Percentiles rank a stretch among this genome's conserved stretches.
Evolutionary conservation across 2,329 filamentous ascomycete species (phyloP).

Genomic region (Orbilia quercus): DNA sequence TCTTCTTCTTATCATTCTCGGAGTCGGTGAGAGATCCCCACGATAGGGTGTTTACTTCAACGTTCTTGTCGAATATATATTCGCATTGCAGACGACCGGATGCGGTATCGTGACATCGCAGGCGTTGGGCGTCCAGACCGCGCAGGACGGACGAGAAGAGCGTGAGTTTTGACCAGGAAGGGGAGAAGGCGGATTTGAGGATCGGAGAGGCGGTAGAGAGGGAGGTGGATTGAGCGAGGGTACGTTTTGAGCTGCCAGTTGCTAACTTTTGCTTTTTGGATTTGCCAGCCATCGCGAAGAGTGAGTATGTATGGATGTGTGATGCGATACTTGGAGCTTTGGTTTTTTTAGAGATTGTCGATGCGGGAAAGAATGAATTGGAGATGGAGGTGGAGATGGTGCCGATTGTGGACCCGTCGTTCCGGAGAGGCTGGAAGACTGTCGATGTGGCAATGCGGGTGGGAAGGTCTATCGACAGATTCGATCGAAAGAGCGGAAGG

Average conservation of each 20-base stretch:
- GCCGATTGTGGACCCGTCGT: constrained; percentile 26
- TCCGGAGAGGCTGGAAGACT: constrained; percentile 30
- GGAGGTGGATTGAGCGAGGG: constrained; percentile 40
- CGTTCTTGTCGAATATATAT: constrained; percentile 65
- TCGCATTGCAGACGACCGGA: constrained; percentile 68
- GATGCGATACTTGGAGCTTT: neutral
- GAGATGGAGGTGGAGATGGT: constrained; percentile 2
- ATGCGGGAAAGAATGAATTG: neutral
- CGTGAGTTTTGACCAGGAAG: constrained; percentile 67
- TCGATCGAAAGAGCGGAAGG: constrained; percentile 24
- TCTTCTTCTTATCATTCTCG: constrained; percentile 62
- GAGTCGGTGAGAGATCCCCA: constrained; percentile 65
- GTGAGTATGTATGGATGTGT: constrained; percentile 1
- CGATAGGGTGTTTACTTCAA: constrained; percentile 66
- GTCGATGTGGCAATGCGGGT: constrained; percentile 28
- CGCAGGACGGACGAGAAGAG: constrained; percentile 69
- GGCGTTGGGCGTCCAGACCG: constrained; percentile 67
- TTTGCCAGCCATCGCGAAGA: constrained; percentile 49
- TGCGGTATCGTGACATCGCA: constrained; percentile 68
- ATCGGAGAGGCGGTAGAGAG: constrained; percentile 63
- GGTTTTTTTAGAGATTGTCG: neutral
- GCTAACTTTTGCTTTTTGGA: constrained; percentile 55
- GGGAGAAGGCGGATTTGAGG: constrained; percentile 67
- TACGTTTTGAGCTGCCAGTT: constrained; percentile 23
- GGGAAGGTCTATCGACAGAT: constrained; percentile 6